These are phyloP conservation scores for Blastomyces parvus DNA, from an alignment of 2,329 filamentous ascomycete genomes.

Conservation along the genomic window DNA sequence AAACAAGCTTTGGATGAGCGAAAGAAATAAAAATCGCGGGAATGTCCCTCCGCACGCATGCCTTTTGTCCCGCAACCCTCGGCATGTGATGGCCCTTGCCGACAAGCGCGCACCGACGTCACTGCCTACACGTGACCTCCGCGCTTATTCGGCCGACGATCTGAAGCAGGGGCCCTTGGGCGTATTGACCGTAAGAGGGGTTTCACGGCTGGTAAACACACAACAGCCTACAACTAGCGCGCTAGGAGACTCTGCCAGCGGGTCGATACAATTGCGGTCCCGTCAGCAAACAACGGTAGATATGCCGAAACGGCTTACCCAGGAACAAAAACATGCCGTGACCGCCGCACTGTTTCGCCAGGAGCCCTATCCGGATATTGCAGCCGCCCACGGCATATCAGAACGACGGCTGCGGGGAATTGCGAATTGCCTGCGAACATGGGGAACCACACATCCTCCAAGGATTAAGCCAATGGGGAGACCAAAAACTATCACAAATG, in stretches of 20 bases:
- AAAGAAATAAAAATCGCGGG: conserved; percentile 8
- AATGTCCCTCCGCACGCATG: not conserved
- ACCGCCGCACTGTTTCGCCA: conserved; percentile 12
- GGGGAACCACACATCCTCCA: conserved; percentile 9
- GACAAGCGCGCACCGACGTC: conserved; percentile 19
- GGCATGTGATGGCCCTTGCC: conserved; percentile 29
- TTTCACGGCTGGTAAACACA: not conserved
- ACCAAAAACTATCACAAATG: conserved; percentile 4
- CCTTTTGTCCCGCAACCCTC: conserved; percentile 20
- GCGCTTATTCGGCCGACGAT: conserved; percentile 6
- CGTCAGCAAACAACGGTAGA: not conserved
- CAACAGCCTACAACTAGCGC: not conserved
- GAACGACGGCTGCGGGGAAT: conserved; percentile 25
- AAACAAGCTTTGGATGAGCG: not conserved
- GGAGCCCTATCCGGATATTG: conserved; percentile 11
- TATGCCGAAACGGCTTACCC: conserved; percentile 5
- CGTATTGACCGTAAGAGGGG: too few relatives aligned
- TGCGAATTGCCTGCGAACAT: conserved; percentile 11
- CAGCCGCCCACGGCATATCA: conserved; percentile 34
- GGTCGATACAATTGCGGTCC: not conserved
- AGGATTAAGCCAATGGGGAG: conserved; percentile 10
- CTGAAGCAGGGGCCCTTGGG: too few relatives aligned
- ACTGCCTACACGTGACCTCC: conserved; percentile 28
- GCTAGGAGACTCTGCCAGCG: not conserved
- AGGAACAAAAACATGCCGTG: conserved; percentile 8